phyloP scores from a whole-genome alignment of 225 moss, liverwort and hornwort genomes.

The Antitrichia curtipendula region DNA sequence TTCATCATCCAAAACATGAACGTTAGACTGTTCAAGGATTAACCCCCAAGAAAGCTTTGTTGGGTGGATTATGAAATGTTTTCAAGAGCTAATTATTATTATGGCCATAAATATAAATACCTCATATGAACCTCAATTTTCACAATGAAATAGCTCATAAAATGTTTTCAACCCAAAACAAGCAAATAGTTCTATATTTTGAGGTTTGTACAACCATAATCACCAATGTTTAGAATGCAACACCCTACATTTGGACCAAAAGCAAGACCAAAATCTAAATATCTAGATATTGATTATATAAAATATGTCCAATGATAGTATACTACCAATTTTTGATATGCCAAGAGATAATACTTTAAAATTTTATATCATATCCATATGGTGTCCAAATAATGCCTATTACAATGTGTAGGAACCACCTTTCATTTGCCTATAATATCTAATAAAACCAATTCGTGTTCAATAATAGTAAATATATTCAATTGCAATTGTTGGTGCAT shows the following conservation, averaged over 20 bases:
- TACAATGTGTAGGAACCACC: background rate
- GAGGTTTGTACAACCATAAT: background rate
- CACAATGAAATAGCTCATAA: background rate
- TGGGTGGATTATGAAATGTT: background rate
- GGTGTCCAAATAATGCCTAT: background rate
- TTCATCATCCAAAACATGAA: no score
- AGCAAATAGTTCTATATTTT: background rate
- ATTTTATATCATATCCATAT: background rate
- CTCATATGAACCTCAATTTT: background rate
- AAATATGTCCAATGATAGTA: background rate
- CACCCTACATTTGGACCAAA: background rate
- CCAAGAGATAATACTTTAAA: background rate
- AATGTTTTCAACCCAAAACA: rapidly evolving
- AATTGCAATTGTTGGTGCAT: background rate
- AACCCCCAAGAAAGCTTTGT: no score
- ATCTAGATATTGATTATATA: background rate
- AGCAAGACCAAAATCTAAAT: background rate
- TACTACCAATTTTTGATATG: rapidly evolving
- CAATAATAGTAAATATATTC: no score
- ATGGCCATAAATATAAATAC: background rate
- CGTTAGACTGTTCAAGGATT: no score
- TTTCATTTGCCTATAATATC: background rate
- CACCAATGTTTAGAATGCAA: no score
- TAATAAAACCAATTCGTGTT: background rate
- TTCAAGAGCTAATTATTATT: background rate